phyloP scores from a whole-genome alignment of 768 basidiomycete species.

The Tricholoma flavovirens region DNA sequence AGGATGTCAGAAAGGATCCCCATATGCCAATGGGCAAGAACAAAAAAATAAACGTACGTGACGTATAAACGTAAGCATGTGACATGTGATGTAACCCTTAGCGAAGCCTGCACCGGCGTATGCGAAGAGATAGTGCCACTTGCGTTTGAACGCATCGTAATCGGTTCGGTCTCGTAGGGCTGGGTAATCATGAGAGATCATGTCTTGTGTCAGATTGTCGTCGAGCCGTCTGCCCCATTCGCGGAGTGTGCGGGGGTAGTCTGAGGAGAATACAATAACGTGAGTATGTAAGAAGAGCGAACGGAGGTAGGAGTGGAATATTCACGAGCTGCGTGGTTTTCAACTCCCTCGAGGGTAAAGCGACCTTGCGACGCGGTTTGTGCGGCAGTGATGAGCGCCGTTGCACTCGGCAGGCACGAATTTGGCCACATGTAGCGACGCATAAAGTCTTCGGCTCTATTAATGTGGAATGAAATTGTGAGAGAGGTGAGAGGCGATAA shows the following conservation, averaged over 20 bases:
- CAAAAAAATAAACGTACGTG: slow-evolving; percentile 45
- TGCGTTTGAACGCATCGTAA: slow-evolving; percentile 68
- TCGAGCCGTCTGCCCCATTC: slow-evolving; percentile 84
- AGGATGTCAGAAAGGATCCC: background rate
- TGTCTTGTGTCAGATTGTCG: slow-evolving; percentile 52
- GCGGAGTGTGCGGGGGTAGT: slow-evolving; percentile 89
- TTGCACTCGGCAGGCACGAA: slow-evolving; percentile 82
- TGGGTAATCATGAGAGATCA: slow-evolving; percentile 56
- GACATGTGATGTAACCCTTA: slow-evolving; percentile 77
- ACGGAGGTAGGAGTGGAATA: background rate
- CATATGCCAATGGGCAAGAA: slow-evolving; percentile 1
- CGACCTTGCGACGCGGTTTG: slow-evolving; percentile 63
- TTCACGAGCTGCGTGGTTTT: slow-evolving; percentile 79
- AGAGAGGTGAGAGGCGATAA: slow-evolving; percentile 3
- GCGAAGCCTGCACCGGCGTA: slow-evolving; percentile 78
- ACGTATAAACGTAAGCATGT: slow-evolving; percentile 73
- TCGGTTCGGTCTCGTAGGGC: slow-evolving; percentile 47
- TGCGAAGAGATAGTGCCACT: slow-evolving; percentile 81
- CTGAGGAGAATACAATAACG: slow-evolving; percentile 20
- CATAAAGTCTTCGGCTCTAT: slow-evolving; percentile 77
- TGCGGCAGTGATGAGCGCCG: slow-evolving; percentile 70
- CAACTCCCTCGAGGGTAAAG: slow-evolving; percentile 79
- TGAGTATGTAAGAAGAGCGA: background rate
- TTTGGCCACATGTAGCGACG: slow-evolving; percentile 88
- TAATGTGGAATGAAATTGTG: slow-evolving; percentile 3